These are phyloP conservation scores for Bacidia rubella DNA, from an alignment of 495 filamentous ascomycete species.

Conservation along the genomic window DNA sequence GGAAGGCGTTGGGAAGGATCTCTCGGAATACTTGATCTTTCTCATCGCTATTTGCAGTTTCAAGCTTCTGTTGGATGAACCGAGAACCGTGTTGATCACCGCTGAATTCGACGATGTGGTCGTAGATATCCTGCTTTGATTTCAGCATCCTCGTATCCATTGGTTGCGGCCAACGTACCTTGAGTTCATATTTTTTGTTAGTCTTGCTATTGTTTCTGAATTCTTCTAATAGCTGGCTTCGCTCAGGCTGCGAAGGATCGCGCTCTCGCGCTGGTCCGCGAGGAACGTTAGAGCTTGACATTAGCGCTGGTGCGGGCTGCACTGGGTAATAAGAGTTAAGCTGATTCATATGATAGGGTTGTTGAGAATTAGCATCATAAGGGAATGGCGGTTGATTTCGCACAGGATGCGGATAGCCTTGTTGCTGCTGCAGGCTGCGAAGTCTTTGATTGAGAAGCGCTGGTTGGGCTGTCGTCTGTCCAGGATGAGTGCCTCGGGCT, in stretches of 20 bases:
- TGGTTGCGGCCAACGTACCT: conserved; percentile 33
- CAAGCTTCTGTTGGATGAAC: conserved; percentile 90
- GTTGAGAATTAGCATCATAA: conserved; percentile 31
- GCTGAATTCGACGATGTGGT: conserved; percentile 84
- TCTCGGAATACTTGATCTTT: conserved; percentile 90
- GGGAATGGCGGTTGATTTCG: conserved; percentile 27
- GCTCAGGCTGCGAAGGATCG: conserved; percentile 47
- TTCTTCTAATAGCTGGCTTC: conserved; percentile 65
- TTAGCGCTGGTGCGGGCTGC: conserved; percentile 17
- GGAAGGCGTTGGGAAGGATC: conserved; percentile 66
- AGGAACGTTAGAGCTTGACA: conserved; percentile 28
- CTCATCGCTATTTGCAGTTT: conserved; percentile 91
- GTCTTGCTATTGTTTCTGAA: conserved; percentile 65
- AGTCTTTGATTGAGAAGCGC: conserved; percentile 35
- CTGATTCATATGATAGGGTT: conserved; percentile 26
- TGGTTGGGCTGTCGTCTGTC: conserved; percentile 27
- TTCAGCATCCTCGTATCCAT: conserved; percentile 10
- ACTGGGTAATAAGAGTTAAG: conserved; percentile 23
- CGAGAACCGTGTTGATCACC: conserved; percentile 92
- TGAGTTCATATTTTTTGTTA: conserved; percentile 71
- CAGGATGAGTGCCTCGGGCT: conserved; percentile 25
- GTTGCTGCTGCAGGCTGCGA: conserved; percentile 34
- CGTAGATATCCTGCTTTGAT: conserved; percentile 59
- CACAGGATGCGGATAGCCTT: conserved; percentile 24
- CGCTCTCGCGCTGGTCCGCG: conserved; percentile 46